These are phyloP conservation scores for Hyaloperonospora arabidopsidis DNA, from an alignment of 352 stramenopile species.

Conservation along the genomic window DNA sequence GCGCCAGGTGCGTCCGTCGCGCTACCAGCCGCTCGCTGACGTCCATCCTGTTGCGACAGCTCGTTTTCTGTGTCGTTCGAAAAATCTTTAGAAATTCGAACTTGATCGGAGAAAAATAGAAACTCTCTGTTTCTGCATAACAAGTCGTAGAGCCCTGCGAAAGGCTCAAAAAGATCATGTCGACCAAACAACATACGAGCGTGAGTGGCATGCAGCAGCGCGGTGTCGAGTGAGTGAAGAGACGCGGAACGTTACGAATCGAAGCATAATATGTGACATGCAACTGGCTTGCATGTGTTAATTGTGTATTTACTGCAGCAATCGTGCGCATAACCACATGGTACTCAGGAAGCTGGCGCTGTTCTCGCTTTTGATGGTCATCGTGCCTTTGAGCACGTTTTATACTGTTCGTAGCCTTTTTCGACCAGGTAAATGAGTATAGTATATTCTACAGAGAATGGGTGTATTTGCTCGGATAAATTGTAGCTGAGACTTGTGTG, in stretches of 20 bases:
- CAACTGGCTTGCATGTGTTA: slow-evolving; percentile 9
- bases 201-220: slow-evolving; percentile 43
- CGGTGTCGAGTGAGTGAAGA: slow-evolving; percentile 27
- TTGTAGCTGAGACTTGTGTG: neutral
- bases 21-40: slow-evolving; percentile 52
- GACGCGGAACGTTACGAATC: slow-evolving; percentile 39
- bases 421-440: slow-evolving; percentile 20
- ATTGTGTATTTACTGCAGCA: slow-evolving; percentile 24
- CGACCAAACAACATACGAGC: slow-evolving; percentile 28
- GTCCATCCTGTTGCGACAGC: slow-evolving; percentile 16
- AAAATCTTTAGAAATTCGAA: slow-evolving; percentile 18
- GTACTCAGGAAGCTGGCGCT: slow-evolving; percentile 64
- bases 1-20: slow-evolving; percentile 48
- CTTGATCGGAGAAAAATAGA: slow-evolving; percentile 11
- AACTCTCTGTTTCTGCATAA: neutral
- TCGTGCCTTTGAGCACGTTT: slow-evolving; percentile 54
- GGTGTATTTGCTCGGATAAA: neutral
- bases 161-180: slow-evolving; percentile 4
- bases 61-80: neutral
- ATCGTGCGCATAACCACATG: slow-evolving; percentile 62
- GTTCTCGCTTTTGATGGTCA: slow-evolving; percentile 68
- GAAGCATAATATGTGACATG: neutral
- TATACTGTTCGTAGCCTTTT: slow-evolving; percentile 50
- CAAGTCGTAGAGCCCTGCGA: slow-evolving; percentile 6
- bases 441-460: neutral